These are phyloP conservation scores for Alternaria novae-zelandiae DNA, from an alignment of 2,329 filamentous ascomycete genomes.

Conservation along the genomic window DNA sequence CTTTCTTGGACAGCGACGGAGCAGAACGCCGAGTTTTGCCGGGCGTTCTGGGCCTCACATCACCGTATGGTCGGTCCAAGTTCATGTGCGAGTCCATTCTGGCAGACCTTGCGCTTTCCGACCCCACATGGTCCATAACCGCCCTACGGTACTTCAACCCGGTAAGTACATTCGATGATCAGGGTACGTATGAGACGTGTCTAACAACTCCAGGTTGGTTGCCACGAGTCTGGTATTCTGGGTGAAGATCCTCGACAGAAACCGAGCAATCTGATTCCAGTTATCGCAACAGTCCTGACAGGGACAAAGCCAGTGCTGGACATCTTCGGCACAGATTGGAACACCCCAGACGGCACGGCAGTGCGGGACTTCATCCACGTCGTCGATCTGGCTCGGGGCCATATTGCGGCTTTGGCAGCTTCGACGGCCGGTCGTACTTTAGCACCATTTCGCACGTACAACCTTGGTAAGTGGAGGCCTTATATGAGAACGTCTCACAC, in stretches of 20 bases:
- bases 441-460: slow-evolving; percentile 49
- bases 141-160: slow-evolving; percentile 73
- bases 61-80: slow-evolving; percentile 70
- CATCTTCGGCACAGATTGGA: slow-evolving; percentile 70
- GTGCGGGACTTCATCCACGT: slow-evolving; percentile 74
- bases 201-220: slow-evolving; percentile 57
- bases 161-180: slow-evolving; percentile 31
- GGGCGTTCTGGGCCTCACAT: slow-evolving; percentile 65
- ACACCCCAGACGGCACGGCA: slow-evolving; percentile 69
- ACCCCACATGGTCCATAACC: slow-evolving; percentile 68
- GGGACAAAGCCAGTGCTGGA: slow-evolving; percentile 61
- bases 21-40: slow-evolving; percentile 52
- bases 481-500: background rate
- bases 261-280: slow-evolving; percentile 69
- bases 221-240: slow-evolving; percentile 67
- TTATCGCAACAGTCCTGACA: slow-evolving; percentile 67
- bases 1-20: slow-evolving; percentile 53
- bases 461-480: slow-evolving; percentile 40
- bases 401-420: slow-evolving; percentile 64
- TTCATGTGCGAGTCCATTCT: slow-evolving; percentile 73
- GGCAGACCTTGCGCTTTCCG: slow-evolving; percentile 65
- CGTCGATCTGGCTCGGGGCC: slow-evolving; percentile 67
- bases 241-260: slow-evolving; percentile 68
- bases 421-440: slow-evolving; percentile 40
- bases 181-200: background rate